These are phyloP conservation scores for Phyllosticta citriasiana DNA, from an alignment of 2,329 filamentous ascomycete species.

Conservation along the genomic window DNA sequence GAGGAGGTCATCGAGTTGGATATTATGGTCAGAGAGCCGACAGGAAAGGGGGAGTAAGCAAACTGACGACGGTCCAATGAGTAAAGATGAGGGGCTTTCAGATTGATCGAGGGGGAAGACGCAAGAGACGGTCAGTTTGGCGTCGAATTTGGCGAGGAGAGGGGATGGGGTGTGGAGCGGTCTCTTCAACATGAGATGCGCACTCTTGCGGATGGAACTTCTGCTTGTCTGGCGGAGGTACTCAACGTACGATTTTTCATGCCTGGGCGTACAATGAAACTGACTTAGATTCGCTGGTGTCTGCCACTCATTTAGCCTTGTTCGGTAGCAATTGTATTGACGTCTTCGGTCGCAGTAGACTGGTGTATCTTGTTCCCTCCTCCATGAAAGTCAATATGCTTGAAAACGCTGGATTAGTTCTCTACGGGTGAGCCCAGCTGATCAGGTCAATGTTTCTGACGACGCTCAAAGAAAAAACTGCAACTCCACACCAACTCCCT, in stretches of 20 bases:
- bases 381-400: too few species aligned
- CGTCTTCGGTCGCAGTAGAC: too few species aligned
- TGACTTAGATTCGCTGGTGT: too few species aligned
- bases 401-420: too few species aligned
- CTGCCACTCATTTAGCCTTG: too few species aligned
- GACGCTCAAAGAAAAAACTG: background rate
- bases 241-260: background rate
- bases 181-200: background rate
- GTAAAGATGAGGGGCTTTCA: background rate
- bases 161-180: background rate
- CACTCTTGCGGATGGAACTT: background rate
- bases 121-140: too few species aligned
- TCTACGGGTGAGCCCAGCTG: background rate
- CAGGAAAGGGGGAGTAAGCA: slow-evolving; percentile 4
- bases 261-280: too few species aligned
- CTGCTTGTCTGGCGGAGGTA: background rate
- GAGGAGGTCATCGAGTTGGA: slow-evolving; percentile 51
- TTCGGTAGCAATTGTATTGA: too few species aligned
- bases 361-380: too few species aligned
- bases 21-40: slow-evolving; percentile 73
- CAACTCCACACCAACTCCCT: background rate
- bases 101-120: background rate
- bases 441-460: background rate
- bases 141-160: background rate
- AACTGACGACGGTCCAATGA: background rate